These are phyloP conservation scores for Cladosporium sp. DNA, from an alignment of 2,329 filamentous ascomycete genomes.

Conservation along the genomic window DNA sequence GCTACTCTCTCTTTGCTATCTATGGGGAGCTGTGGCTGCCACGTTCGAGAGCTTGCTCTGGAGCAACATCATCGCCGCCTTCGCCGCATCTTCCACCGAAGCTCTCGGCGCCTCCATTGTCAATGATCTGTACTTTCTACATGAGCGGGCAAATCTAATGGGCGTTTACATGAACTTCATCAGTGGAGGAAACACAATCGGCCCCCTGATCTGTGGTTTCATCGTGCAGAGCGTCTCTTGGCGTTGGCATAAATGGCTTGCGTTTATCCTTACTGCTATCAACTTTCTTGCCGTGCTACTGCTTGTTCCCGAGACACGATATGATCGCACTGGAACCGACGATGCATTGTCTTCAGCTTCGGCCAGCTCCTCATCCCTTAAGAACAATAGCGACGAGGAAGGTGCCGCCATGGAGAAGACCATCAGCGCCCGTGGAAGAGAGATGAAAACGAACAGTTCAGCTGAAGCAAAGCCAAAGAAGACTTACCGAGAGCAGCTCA, in stretches of 20 bases:
- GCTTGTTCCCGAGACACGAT: conserved; percentile 35
- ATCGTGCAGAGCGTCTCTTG: conserved; percentile 36
- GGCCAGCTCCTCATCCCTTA: not conserved
- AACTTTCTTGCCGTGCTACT: conserved; percentile 33
- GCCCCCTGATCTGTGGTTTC: conserved; percentile 35
- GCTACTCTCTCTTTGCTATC: conserved; percentile 40
- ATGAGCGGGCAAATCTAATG: conserved; percentile 33
- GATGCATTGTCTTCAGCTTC: not conserved
- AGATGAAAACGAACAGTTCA: not conserved
- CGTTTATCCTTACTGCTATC: conserved; percentile 26
- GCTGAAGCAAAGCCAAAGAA: conserved; percentile 28
- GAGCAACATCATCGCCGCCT: conserved; percentile 41
- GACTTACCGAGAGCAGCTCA: conserved; percentile 30
- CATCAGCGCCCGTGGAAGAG: conserved; percentile 11
- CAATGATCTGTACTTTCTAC: conserved; percentile 29
- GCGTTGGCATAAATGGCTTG: conserved; percentile 38
- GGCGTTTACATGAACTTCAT: conserved; percentile 37
- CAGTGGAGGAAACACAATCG: conserved; percentile 35
- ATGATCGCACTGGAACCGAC: conserved; percentile 20
- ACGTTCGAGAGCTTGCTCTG: conserved; percentile 40
- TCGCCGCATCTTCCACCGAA: conserved; percentile 42
- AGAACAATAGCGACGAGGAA: conserved; percentile 6
- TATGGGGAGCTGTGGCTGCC: conserved; percentile 41
- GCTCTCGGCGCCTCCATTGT: conserved; percentile 38
- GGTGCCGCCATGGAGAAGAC: conserved; percentile 10